A percentile compares a stretch with the other conserved stretches of the same genome.
phyloP scores from a whole-genome alignment of 192 early-diverging fungal species.

The Coemansia pectinata region DNA sequence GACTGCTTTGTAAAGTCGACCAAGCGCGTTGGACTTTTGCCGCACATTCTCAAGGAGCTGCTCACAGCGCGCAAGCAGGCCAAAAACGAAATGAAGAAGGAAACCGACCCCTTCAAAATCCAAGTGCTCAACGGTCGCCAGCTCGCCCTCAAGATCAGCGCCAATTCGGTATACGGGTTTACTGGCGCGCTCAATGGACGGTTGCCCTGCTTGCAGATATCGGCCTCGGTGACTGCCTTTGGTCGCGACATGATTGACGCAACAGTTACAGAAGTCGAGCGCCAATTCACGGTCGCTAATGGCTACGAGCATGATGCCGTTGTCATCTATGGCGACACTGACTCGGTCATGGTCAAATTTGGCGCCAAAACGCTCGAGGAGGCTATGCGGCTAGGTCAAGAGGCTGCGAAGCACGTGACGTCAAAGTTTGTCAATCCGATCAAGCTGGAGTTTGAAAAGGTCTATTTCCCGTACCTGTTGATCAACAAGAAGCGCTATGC shows the following conservation, averaged over 20 bases:
- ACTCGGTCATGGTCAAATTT: conserved; percentile 99
- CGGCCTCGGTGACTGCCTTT: conserved; percentile 90
- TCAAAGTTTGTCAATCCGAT: conserved; percentile 86
- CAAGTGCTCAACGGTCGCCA: conserved; percentile 96
- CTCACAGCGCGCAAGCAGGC: conserved; percentile 90
- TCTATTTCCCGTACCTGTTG: conserved; percentile 96
- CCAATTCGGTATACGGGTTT: conserved; percentile 97
- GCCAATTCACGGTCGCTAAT: conserved; percentile 78
- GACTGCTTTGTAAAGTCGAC: conserved; percentile 84
- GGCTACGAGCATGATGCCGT: conserved; percentile 84
- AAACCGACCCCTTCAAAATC: conserved; percentile 92
- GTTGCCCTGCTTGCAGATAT: conserved; percentile 91
- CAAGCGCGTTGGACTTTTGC: conserved; percentile 80
- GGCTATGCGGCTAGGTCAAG: conserved; percentile 82
- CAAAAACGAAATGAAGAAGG: conserved; percentile 92
- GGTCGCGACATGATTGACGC: conserved; percentile 95
- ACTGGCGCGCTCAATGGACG: conserved; percentile 93
- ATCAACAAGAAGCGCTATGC: conserved; percentile 99
- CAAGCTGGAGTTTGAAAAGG: conserved; percentile 99
- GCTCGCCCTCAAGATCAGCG: conserved; percentile 92
- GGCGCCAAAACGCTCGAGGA: conserved; percentile 76
- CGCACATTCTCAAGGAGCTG: conserved; percentile 86
- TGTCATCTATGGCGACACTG: conserved; percentile 98
- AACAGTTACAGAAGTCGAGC: conserved; percentile 84
- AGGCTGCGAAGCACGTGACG: conserved; percentile 88